Percentiles rank a stretch among this genome's conserved stretches.
These are phyloP conservation scores for Hyaloperonospora brassicae DNA, from an alignment of 352 stramenopile species.

Conservation along the genomic window DNA sequence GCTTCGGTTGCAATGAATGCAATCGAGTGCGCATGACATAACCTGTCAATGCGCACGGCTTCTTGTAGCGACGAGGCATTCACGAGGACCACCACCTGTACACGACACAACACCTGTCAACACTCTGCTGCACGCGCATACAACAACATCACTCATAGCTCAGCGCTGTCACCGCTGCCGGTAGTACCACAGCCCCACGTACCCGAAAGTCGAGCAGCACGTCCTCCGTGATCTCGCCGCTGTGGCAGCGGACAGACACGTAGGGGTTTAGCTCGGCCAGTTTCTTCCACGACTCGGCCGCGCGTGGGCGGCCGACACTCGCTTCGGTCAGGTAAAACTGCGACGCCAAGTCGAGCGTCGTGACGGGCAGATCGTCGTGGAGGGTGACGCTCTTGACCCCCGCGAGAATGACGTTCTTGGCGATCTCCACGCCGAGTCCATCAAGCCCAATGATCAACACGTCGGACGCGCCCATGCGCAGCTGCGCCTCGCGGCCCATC, in stretches of 20 bases:
- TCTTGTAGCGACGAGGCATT: slow-evolving; percentile 59
- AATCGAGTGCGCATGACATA: slow-evolving; percentile 81
- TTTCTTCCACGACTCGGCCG: slow-evolving; percentile 77
- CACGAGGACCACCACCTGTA: slow-evolving; percentile 77
- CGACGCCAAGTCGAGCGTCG: slow-evolving; percentile 84
- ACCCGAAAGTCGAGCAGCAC: slow-evolving; percentile 69
- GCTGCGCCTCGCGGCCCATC: slow-evolving; percentile 98
- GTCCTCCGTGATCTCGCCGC: slow-evolving; percentile 58
- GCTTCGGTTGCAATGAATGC: slow-evolving; percentile 90
- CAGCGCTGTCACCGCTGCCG: background rate
- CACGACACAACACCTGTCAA: background rate
- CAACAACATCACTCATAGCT: background rate
- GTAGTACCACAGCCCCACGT: slow-evolving; percentile 12
- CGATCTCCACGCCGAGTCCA: slow-evolving; percentile 94
- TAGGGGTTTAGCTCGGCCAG: slow-evolving; percentile 97
- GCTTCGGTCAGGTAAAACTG: slow-evolving; percentile 94
- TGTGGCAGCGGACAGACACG: slow-evolving; percentile 76
- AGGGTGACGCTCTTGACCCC: slow-evolving; percentile 93
- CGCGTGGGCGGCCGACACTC: slow-evolving; percentile 84
- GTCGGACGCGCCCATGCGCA: slow-evolving; percentile 91
- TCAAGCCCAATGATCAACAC: slow-evolving; percentile 94
- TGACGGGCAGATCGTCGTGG: slow-evolving; percentile 86
- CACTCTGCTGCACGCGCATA: background rate
- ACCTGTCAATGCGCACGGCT: slow-evolving; percentile 65
- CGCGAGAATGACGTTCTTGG: slow-evolving; percentile 98